Evolutionary conservation across 2,329 filamentous ascomycete genomes (phyloP), one percentile per base, ranked within the genome.

Genomic region (Coccinonectria pachysandricola): DNA sequence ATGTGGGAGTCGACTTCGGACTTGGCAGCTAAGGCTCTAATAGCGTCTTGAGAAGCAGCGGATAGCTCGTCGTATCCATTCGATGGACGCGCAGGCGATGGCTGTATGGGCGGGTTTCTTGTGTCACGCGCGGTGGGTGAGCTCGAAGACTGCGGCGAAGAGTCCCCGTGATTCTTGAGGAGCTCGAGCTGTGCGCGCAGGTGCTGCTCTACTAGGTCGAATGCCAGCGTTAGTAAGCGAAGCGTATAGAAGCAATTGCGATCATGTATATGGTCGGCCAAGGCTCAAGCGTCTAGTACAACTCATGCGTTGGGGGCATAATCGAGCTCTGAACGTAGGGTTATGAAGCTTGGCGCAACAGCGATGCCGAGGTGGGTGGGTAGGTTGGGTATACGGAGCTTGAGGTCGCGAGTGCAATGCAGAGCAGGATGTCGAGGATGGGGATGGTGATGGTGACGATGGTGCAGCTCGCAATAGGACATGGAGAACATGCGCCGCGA

Each of bases 51-150:
- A 8, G 49, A 44, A 31, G 49, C 42, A 29, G 49, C 46, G 24
- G 52, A 40, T 31, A 57, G 40, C 30, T 58, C 54, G 35, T 56
- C 57, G 50, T 65, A 65, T 48, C 60, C 63, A 62, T 66, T 64
- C 43, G 54, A 43, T 19, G 54, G 40, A 35, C 49, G 48, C 37
- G 49, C 38, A 34, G 43, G 37, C 23, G 43, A 38, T 12, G 52
- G 45, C 29, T 51, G 47, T 12, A 45, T 35, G 17, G 48, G 36
- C 24, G 43, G 43, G 32, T 42, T 39, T 25, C 43, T 50, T 26
- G 39, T 37, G 31, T 55, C 51, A 43, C 43, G 47, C 32, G 46
- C 33, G 31, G 35, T 39, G 35, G 36, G 35, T 28, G 41, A 36
- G 12, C 41, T 36, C 20, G 52, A 31, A 23, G 48, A 43, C 22